These are phyloP conservation scores for Septoria petroselini DNA, from an alignment of 2,329 filamentous ascomycete genomes.

Conservation along the genomic window DNA sequence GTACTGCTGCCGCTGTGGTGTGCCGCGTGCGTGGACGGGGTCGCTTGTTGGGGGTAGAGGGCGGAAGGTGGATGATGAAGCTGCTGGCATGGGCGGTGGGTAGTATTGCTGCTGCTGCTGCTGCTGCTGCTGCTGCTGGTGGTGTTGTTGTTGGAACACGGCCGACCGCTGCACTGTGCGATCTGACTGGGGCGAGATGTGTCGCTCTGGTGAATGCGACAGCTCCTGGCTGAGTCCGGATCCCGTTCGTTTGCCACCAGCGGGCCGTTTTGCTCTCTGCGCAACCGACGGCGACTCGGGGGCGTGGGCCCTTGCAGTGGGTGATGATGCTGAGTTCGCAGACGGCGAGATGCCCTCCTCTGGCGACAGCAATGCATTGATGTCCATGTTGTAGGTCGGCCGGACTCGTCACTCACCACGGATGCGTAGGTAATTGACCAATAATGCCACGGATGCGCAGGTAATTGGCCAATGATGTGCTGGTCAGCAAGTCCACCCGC, in stretches of 20 bases:
- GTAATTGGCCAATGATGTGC: too few relatives aligned
- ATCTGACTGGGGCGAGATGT: conserved; percentile 25
- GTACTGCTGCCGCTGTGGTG: conserved; percentile 14
- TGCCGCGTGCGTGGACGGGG: conserved; percentile 15
- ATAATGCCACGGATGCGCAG: conserved; percentile 2
- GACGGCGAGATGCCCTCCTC: conserved; percentile 41
- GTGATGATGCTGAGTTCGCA: background rate
- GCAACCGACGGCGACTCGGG: conserved; percentile 32
- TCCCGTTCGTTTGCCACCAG: conserved; percentile 36
- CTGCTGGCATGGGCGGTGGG: conserved; percentile 14
- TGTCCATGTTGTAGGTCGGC: conserved; percentile 48
- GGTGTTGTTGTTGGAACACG: background rate
- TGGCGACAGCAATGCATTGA: conserved; percentile 50
- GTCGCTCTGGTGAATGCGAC: conserved; percentile 34
- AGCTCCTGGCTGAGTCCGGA: conserved; percentile 47
- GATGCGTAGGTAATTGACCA: background rate
- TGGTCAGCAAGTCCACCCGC: conserved; percentile 16
- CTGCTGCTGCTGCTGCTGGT: conserved; percentile 10
- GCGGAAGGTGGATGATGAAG: conserved; percentile 26
- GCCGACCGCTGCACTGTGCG: background rate
- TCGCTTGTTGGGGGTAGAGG: conserved; percentile 29
- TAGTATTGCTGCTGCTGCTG: conserved; percentile 17
- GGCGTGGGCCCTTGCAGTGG: conserved; percentile 30
- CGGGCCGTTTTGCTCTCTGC: conserved; percentile 17
- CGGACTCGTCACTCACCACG: conserved; percentile 3